These are phyloP conservation scores for Hydrangea macrophylla DNA, from an alignment of 148 eudicot species.

Conservation along the genomic window DNA sequence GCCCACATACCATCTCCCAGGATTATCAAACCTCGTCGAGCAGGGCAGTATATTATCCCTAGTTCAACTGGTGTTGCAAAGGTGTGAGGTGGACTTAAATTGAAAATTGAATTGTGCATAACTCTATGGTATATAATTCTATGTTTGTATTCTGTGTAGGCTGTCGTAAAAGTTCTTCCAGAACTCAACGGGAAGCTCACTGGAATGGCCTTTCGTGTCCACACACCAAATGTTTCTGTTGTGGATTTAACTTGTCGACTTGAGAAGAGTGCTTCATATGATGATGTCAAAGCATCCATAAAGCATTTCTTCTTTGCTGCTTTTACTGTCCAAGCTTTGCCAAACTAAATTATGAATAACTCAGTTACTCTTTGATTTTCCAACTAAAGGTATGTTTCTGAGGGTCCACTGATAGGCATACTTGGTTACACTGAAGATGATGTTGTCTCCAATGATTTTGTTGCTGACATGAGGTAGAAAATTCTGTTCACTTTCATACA, in stretches of 20 bases:
- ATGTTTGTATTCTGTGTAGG: conserved; percentile 39
- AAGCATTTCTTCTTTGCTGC: conserved; percentile 41
- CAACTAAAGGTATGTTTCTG: conserved; percentile 62
- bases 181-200: conserved; percentile 95
- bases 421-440: conserved; percentile 97
- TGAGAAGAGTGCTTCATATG: conserved; percentile 83
- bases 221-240: conserved; percentile 92
- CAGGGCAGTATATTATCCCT: conserved; percentile 88
- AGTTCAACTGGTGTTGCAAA: conserved; percentile 99
- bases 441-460: conserved; percentile 95
- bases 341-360: not conserved
- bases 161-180: conserved; percentile 96
- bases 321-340: not conserved
- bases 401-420: conserved; percentile 86
- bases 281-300: conserved; percentile 88
- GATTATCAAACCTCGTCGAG: no score
- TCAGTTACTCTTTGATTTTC: not conserved
- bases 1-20: no score
- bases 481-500: conserved; percentile 3
- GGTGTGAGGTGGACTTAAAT: conserved; percentile 34
- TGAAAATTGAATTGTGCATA: not conserved
- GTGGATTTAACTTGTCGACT: conserved; percentile 95
- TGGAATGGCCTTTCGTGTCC: conserved; percentile 97
- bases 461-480: conserved; percentile 83
- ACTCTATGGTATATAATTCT: conserved; percentile 10